Evolutionary conservation across 176 grass and related monocot genomes (phyloP).

Genomic region (Dendrocalamus sinicus): DNA sequence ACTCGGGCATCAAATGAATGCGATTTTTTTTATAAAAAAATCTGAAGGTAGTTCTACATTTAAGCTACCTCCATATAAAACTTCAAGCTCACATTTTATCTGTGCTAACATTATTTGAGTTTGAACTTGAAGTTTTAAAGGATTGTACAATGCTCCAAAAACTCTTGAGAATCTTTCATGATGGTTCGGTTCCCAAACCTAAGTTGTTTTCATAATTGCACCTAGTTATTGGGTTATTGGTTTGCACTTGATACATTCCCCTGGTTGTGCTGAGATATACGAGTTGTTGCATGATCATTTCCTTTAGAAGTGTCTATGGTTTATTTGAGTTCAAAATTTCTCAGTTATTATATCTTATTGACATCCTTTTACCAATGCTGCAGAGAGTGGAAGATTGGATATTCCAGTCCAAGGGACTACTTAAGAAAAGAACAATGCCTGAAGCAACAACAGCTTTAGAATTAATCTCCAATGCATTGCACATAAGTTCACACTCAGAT

Average conservation of each 20-base stretch:
- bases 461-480: constrained; percentile 77
- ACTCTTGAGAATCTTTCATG: not conserved
- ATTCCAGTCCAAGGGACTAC: constrained; percentile 63
- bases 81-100: not conserved
- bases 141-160: not conserved
- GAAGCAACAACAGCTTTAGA: constrained; percentile 76
- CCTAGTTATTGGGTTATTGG: constrained; percentile 25
- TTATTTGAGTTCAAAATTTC: constrained; percentile 1
- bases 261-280: constrained; percentile 23
- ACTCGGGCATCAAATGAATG: not conserved
- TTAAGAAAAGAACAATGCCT: constrained; percentile 71
- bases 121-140: constrained; percentile 13
- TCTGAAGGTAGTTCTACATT: not conserved
- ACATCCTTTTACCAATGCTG: constrained; percentile 25
- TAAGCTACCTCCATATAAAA: not conserved
- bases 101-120: constrained; percentile 26
- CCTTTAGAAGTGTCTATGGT: constrained; percentile 6
- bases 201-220: not conserved
- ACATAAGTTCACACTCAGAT: constrained; percentile 77
- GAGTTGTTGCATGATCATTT: constrained; percentile 12
- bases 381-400: constrained; percentile 74
- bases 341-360: constrained; percentile 1
- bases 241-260: constrained; percentile 39
- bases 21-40: not conserved
- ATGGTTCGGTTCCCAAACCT: constrained; percentile 5